Evolutionary conservation across 176 grass and related monocot genomes (phyloP).

Genomic region (Musa beccarii): DNA sequence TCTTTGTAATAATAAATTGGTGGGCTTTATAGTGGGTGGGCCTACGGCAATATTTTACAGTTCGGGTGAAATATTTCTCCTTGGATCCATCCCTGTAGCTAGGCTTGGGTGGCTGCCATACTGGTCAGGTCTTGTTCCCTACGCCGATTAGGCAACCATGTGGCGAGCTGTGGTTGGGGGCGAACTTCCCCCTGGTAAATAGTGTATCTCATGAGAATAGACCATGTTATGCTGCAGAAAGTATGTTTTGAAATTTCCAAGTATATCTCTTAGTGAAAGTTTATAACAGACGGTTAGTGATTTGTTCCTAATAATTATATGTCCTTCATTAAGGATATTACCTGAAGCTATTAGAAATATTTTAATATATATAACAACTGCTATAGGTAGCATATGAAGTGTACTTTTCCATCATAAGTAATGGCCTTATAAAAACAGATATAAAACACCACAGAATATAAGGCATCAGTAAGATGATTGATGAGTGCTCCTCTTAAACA

Average conservation of each 20-base stretch:
- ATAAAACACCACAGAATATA: neutral
- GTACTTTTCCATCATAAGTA: too few species aligned
- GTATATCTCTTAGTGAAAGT: neutral
- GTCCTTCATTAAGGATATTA: neutral
- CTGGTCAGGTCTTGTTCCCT: too few species aligned
- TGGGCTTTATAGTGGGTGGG: too few species aligned
- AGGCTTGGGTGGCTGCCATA: too few species aligned
- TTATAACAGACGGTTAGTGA: too few species aligned
- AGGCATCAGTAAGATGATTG: neutral
- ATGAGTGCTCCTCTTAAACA: neutral
- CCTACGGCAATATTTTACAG: too few species aligned
- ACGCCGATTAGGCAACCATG: too few species aligned
- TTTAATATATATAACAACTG: neutral
- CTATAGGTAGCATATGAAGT: neutral
- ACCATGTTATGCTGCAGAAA: neutral
- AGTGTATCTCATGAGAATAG: neutral
- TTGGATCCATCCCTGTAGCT: too few species aligned
- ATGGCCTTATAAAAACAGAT: neutral
- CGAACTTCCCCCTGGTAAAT: too few species aligned
- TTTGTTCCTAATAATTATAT: neutral
- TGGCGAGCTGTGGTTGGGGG: too few species aligned
- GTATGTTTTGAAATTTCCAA: neutral
- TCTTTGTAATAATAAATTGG: too few species aligned
- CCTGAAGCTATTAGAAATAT: neutral
- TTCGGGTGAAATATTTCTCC: too few species aligned